phyloP scores from a whole-genome alignment of 2,329 filamentous ascomycete species.

The Stemphylium vesicarium region DNA sequence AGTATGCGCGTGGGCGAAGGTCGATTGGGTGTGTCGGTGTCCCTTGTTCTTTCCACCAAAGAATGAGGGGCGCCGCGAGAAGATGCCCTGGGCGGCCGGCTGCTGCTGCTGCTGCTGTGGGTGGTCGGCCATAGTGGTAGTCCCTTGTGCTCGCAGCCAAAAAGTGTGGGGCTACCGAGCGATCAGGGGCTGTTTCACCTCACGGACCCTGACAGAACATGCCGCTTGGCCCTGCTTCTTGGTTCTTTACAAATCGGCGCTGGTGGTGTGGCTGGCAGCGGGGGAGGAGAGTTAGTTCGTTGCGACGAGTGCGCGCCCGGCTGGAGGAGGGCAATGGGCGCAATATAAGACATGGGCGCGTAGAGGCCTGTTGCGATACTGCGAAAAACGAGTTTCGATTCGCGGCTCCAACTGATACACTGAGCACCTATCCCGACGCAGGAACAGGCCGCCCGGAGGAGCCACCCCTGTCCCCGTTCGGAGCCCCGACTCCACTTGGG shows the following conservation, averaged over 20 bases:
- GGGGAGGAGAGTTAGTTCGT: background rate
- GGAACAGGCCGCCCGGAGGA: slow-evolving; percentile 15
- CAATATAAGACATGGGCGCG: background rate
- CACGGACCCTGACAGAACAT: slow-evolving; percentile 5
- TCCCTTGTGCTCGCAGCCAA: background rate
- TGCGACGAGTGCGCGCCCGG: background rate
- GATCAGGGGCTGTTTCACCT: slow-evolving; percentile 23
- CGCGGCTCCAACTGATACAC: slow-evolving; percentile 12
- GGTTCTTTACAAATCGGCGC: background rate
- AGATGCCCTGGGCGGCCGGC: slow-evolving; percentile 25
- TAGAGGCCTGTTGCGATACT: background rate
- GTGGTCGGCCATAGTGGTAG: slow-evolving; percentile 26
- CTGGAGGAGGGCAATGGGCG: background rate
- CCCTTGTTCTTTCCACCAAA: slow-evolving; percentile 32
- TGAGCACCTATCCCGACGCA: slow-evolving; percentile 17
- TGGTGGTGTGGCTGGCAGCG: background rate
- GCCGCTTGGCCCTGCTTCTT: background rate
- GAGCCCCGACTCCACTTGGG: background rate
- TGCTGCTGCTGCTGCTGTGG: background rate
- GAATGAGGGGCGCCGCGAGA: slow-evolving; percentile 42
- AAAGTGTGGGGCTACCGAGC: slow-evolving; percentile 14
- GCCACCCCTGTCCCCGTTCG: background rate
- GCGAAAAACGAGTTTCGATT: slow-evolving; percentile 9
- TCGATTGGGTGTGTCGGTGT: slow-evolving; percentile 13
- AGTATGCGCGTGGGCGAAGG: background rate